Conservation (phyloP, 345 rosid genomes). For the Cardamine occulta region DNA sequence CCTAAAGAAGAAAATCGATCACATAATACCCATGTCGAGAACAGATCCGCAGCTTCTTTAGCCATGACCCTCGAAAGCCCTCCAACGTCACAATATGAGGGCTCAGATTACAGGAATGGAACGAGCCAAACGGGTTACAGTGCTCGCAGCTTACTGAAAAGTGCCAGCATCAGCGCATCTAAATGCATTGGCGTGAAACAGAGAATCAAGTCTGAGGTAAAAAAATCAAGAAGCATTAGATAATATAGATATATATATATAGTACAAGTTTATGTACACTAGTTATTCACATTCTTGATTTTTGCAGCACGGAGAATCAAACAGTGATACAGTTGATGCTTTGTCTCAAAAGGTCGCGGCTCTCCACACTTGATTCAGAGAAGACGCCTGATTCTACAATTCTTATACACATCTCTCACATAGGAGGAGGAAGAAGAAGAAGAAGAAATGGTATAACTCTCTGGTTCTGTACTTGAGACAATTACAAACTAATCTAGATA, state of each 20-base stretch:
- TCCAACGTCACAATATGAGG: slow-evolving; percentile 46
- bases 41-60: slow-evolving; percentile 53
- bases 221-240: slow-evolving; percentile 14
- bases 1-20: slow-evolving; percentile 57
- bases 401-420: slow-evolving; percentile 18
- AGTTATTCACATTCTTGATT: slow-evolving; percentile 2
- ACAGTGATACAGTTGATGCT: slow-evolving; percentile 58
- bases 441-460: slow-evolving; percentile 14
- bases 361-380: slow-evolving; percentile 53
- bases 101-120: slow-evolving; percentile 44
- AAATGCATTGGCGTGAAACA: slow-evolving; percentile 70
- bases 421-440: neutral
- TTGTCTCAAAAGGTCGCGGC: slow-evolving; percentile 62
- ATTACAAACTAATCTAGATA: slow-evolving; percentile 22
- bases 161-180: slow-evolving; percentile 96
- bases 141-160: slow-evolving; percentile 77
- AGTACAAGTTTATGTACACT: neutral
- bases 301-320: slow-evolving; percentile 53
- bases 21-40: slow-evolving; percentile 44
- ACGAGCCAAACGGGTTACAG: slow-evolving; percentile 51
- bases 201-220: slow-evolving; percentile 58
- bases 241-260: neutral
- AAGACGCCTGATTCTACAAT: slow-evolving; percentile 25
- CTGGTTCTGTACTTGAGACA: slow-evolving; percentile 4
- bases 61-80: slow-evolving; percentile 59